Evolutionary conservation across 2,329 filamentous ascomycete species (phyloP), one percentile per base, ranked within the genome.

Genomic region (Colletotrichum simmondsii): DNA sequence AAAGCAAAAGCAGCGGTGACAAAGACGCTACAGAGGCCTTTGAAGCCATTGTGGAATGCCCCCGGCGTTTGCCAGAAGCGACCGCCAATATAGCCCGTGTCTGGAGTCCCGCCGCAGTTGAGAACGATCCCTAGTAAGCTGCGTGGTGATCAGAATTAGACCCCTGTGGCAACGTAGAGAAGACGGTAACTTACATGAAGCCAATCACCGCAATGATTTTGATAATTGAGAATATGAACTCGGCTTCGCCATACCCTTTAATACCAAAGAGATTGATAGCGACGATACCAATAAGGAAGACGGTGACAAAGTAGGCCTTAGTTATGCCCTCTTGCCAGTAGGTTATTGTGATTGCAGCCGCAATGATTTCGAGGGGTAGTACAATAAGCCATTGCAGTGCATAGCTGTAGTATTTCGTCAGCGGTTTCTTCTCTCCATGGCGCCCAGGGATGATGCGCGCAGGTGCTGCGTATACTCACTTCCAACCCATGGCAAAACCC

Each of bases 401-500:
- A 81, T 98, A 97, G 79, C 92, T 94, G 77, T 62, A 53, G 5
- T 19, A 4, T 5, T 37, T 22, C 8, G 64, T 74, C 24, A 74
- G 72, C 52, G 10, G 3, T 24, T 26, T 28, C 3, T 6, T 10
- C 30, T 42, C 11, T 28, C 3, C 24, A 24, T 22, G 26, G 60
- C 46, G 28, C n/a, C 8, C 19, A 32, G 11, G 42, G 10, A 11
- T 22, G 16, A 2, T 3, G 19, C 24, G 53, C 7, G 12, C 42
- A 19, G 8, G 42, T 19, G 42, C 19, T 11, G 42, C 42, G 26
- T 12, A 54, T 22, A 87, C 90, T 82, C 81, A 94, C 88, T 97
- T 97, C 95, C 95, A 97, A 19, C 95, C 95, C 94, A 98, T 97
- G 59, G 95, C 94, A 79, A 97, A 97, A 0, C 95, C 95, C 95